Conservation (phyloP, 179 eudicot species). For the Gypsophila paniculata region DNA sequence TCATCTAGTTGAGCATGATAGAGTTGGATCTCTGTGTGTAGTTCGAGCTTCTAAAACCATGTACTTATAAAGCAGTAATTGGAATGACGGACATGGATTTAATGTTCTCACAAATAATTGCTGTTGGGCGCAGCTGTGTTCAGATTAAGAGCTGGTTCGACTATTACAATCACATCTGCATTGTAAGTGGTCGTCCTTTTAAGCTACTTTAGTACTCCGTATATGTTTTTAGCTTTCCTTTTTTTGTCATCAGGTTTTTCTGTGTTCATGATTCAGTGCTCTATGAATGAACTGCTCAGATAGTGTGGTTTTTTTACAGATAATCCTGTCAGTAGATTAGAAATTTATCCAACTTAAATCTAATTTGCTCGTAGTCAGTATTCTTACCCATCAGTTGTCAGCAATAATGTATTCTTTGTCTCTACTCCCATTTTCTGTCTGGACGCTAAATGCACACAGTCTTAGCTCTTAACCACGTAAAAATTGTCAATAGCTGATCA, state of each 20-base stretch:
- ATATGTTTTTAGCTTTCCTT: constrained; percentile 6
- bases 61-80: constrained; percentile 18
- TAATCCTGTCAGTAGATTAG: not conserved
- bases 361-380: not conserved
- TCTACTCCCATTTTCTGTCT: not conserved
- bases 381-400: not conserved
- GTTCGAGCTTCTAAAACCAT: too few species aligned
- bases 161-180: too few species aligned
- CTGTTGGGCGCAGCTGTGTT: too few species aligned
- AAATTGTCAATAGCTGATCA: constrained; percentile 13
- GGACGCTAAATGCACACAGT: not conserved
- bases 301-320: constrained; percentile 3
- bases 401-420: constrained; percentile 4
- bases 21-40: too few species aligned
- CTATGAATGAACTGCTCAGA: not conserved
- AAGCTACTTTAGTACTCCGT: not conserved
- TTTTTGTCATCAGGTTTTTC: constrained; percentile 10
- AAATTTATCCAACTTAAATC: not conserved
- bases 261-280: constrained; percentile 20
- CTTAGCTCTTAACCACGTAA: not conserved
- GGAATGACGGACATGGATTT: constrained; percentile 15
- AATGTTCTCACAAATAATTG: constrained; percentile 13
- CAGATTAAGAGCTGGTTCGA: too few species aligned
- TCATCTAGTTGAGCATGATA: too few species aligned
- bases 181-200: constrained; percentile 51